A percentile compares a stretch with the other conserved stretches of the same genome.
Evolutionary conservation across 805 yeast species (phyloP).

Genomic region (Metschnikowia noctiluminum): DNA sequence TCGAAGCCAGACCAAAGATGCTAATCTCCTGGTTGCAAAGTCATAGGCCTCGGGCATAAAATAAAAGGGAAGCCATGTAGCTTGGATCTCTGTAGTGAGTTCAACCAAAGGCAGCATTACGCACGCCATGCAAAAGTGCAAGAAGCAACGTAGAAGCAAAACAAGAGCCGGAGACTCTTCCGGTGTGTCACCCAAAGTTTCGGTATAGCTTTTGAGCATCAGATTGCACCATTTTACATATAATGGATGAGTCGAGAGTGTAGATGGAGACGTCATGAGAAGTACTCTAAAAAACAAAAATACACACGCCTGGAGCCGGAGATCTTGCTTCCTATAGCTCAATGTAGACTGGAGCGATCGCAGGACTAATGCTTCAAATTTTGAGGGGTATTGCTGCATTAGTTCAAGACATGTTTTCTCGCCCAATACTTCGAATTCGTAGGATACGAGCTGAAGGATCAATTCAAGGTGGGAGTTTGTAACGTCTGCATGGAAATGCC

Average conservation of each 20-base stretch:
- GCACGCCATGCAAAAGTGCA: slow-evolving; percentile 10
- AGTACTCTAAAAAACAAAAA: slow-evolving; percentile 16
- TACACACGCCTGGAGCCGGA: slow-evolving; percentile 14
- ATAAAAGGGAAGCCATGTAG: slow-evolving; percentile 5
- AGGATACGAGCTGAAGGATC: slow-evolving; percentile 21
- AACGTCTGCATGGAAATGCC: slow-evolving; percentile 36
- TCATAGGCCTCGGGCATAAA: slow-evolving; percentile 3
- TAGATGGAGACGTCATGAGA: not conserved
- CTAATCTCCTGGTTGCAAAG: slow-evolving; percentile 5
- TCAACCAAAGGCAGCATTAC: not conserved
- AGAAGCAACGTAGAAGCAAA: slow-evolving; percentile 7
- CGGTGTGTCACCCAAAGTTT: not conserved
- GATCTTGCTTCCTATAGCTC: slow-evolving; percentile 15
- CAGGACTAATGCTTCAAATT: slow-evolving; percentile 25
- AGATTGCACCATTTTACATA: slow-evolving; percentile 21
- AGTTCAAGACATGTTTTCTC: slow-evolving; percentile 8
- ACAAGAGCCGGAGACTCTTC: not conserved
- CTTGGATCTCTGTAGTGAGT: not conserved
- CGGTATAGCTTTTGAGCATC: slow-evolving; percentile 17
- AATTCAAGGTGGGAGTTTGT: slow-evolving; percentile 39
- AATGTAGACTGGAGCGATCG: slow-evolving; percentile 25
- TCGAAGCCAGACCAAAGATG: slow-evolving; percentile 4
- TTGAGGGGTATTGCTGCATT: slow-evolving; percentile 18
- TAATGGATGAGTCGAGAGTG: slow-evolving; percentile 7
- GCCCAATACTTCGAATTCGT: slow-evolving; percentile 10